These are phyloP conservation scores for Aspergillus campestris DNA, from an alignment of 495 filamentous ascomycete genomes.

Conservation along the genomic window DNA sequence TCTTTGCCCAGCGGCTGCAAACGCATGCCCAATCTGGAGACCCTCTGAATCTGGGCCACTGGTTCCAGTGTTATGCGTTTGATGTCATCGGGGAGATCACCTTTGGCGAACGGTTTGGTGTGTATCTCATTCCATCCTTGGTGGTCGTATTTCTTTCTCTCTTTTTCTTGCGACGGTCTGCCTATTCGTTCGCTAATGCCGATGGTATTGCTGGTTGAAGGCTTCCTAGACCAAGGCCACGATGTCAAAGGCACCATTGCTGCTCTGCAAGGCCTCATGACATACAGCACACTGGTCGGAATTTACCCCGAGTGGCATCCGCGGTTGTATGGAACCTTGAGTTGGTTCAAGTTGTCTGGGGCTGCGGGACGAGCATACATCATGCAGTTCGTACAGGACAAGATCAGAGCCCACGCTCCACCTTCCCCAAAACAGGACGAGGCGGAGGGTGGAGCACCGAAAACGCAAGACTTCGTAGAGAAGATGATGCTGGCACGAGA, in stretches of 20 bases:
- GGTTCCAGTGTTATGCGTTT: conserved; percentile 52
- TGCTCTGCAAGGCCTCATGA: conserved; percentile 45
- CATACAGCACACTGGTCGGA: conserved; percentile 48
- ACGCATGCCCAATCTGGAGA: conserved; percentile 29
- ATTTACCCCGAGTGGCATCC: conserved; percentile 41
- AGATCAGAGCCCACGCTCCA: conserved; percentile 25
- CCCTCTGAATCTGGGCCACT: conserved; percentile 39
- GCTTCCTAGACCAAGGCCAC: conserved; percentile 52
- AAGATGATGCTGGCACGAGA: conserved; percentile 51
- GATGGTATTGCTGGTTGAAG: conserved; percentile 13
- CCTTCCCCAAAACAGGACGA: conserved; percentile 9
- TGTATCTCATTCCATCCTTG: too few relatives aligned
- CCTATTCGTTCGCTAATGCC: background rate
- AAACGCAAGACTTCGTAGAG: conserved; percentile 40
- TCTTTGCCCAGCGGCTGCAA: conserved; percentile 36
- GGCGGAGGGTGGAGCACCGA: conserved; percentile 19
- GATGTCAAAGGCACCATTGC: conserved; percentile 56
- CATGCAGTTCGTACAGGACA: conserved; percentile 33
- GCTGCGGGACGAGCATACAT: conserved; percentile 36
- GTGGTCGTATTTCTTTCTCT: background rate
- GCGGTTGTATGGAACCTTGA: conserved; percentile 29
- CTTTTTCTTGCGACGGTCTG: background rate
- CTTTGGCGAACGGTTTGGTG: conserved; percentile 51
- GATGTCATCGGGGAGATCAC: conserved; percentile 61
- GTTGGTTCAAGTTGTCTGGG: conserved; percentile 31